Evolutionary conservation across 2,329 filamentous ascomycete genomes (phyloP).

Genomic region (Ophiocordyceps unilateralis): DNA sequence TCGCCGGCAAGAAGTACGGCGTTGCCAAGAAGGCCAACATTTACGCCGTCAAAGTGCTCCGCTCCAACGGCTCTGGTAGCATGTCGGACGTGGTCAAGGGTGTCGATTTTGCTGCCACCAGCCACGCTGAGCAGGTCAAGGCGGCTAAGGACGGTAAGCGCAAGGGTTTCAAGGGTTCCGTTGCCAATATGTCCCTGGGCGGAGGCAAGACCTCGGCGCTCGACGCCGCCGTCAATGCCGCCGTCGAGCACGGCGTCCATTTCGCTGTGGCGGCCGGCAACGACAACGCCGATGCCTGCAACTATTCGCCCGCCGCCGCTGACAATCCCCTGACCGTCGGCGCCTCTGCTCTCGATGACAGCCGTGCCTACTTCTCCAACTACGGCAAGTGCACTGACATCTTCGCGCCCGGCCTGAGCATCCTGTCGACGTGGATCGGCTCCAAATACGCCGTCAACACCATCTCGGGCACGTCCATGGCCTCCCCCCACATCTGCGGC

Average conservation of each 20-base stretch:
- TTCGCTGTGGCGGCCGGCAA: conserved; percentile 97
- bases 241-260: conserved; percentile 81
- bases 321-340: conserved; percentile 88
- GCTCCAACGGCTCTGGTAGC: conserved; percentile 90
- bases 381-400: conserved; percentile 98
- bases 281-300: conserved; percentile 97
- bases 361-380: conserved; percentile 99
- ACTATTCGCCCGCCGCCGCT: conserved; percentile 93
- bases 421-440: conserved; percentile 96
- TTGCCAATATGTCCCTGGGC: conserved; percentile 98
- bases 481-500: conserved; percentile 90
- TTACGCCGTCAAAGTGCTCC: conserved; percentile 95
- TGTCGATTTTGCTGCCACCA: conserved; percentile 80
- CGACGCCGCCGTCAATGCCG: conserved; percentile 84
- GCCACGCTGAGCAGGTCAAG: conserved; percentile 60
- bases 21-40: conserved; percentile 97
- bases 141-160: conserved; percentile 72
- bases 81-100: conserved; percentile 99
- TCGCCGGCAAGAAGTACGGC: conserved; percentile 97
- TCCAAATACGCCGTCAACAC: conserved; percentile 93
- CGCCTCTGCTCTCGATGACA: conserved; percentile 81
- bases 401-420: conserved; percentile 93
- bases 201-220: conserved; percentile 91
- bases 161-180: conserved; percentile 96
- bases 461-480: conserved; percentile 99